A percentile compares a stretch with the other conserved stretches of the same genome.
These are phyloP conservation scores for Nicotiana tomentosiformis DNA, from an alignment of 257 asterid species.

Conservation along the genomic window DNA sequence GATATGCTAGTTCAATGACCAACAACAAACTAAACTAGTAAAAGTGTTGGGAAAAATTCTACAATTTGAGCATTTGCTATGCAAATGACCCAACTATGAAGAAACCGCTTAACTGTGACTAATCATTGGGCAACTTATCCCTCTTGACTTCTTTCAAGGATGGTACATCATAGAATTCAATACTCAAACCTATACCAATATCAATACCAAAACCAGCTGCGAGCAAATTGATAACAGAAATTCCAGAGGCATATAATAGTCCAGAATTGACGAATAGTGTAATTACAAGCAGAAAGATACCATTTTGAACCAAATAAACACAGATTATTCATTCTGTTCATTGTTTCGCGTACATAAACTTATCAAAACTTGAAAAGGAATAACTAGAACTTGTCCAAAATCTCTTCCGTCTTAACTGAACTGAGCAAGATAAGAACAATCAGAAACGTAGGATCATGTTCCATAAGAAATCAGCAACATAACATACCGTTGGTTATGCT, in stretches of 20 bases:
- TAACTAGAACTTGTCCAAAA: neutral
- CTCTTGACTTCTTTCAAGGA: neutral
- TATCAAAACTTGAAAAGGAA: neutral
- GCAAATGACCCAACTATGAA: neutral
- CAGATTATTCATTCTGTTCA: neutral
- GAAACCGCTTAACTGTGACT: neutral
- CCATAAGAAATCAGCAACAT: neutral
- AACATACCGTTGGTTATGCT: neutral
- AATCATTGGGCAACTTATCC: neutral
- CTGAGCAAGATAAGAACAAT: neutral
- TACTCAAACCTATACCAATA: neutral
- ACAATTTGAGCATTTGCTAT: neutral
- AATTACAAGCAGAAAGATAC: neutral
- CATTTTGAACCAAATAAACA: neutral
- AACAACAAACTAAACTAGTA: neutral
- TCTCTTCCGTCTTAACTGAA: neutral
- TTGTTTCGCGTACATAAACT: neutral
- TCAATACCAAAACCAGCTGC: conserved; percentile 4
- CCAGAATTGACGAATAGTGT: neutral
- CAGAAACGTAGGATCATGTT: neutral
- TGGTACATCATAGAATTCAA: neutral
- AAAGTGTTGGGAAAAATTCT: neutral
- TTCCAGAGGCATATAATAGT: neutral
- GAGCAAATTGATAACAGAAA: neutral
- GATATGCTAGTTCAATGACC: neutral